Percentiles rank a stretch among this genome's conserved stretches.
Evolutionary conservation across 75 land plant species (phyloP).

Genomic region (Cryptomeria japonica): DNA sequence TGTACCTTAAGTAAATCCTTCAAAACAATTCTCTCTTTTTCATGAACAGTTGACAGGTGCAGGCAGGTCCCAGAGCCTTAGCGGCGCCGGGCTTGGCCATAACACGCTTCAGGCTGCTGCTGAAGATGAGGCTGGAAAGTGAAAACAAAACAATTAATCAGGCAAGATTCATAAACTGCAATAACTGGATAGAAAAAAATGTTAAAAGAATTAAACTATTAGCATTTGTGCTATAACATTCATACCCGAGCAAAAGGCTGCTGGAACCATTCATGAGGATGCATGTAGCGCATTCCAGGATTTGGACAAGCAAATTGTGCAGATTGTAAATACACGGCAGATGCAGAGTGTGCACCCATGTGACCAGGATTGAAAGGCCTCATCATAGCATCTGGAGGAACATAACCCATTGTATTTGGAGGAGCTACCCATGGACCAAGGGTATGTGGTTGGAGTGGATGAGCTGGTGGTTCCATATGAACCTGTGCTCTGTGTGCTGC

Average conservation of each 20-base stretch:
- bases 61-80: slow-evolving; percentile 46
- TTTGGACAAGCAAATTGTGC: slow-evolving; percentile 59
- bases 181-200: not conserved
- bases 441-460: slow-evolving; percentile 20
- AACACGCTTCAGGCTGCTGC: slow-evolving; percentile 46
- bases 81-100: slow-evolving; percentile 48
- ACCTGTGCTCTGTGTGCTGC: slow-evolving; percentile 48
- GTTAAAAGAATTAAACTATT: slow-evolving; percentile 1
- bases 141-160: slow-evolving; percentile 5
- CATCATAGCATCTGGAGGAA: slow-evolving; percentile 43
- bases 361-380: slow-evolving; percentile 52
- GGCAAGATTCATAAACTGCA: not conserved
- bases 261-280: slow-evolving; percentile 68
- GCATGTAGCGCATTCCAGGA: slow-evolving; percentile 72
- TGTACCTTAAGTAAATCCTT: not conserved
- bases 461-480: slow-evolving; percentile 30
- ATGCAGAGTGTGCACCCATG: slow-evolving; percentile 28
- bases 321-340: slow-evolving; percentile 66
- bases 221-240: not conserved
- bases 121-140: slow-evolving; percentile 33
- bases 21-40: not conserved
- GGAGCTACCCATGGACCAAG: slow-evolving; percentile 35
- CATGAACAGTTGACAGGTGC: slow-evolving; percentile 29
- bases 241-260: slow-evolving; percentile 41
- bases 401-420: slow-evolving; percentile 30